phyloP scores from a whole-genome alignment of 2,329 filamentous ascomycete species.

The Diatrype stigma region DNA sequence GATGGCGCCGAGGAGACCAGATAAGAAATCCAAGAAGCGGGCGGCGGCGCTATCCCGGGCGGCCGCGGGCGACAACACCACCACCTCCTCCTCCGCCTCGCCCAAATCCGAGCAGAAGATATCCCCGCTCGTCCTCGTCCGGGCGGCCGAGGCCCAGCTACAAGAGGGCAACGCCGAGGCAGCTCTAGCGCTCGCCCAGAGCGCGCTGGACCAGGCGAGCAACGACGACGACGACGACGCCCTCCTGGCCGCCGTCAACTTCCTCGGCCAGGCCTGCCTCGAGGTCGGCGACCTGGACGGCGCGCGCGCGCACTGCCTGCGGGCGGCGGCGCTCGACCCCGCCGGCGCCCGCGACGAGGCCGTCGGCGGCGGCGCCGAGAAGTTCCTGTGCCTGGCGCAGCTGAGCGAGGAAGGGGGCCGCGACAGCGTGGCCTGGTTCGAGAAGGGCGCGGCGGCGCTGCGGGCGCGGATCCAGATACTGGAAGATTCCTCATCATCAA shows the following conservation, averaged over 20 bases:
- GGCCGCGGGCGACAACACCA: constrained; percentile 11
- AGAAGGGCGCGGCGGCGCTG: constrained; percentile 67
- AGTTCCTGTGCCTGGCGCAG: constrained; percentile 93
- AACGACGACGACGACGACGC: constrained; percentile 31
- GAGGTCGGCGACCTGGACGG: constrained; percentile 77
- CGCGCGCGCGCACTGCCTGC: constrained; percentile 67
- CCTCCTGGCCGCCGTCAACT: constrained; percentile 63
- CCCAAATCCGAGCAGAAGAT: constrained; percentile 3
- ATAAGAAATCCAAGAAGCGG: constrained; percentile 28
- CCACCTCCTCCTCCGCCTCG: constrained; percentile 11
- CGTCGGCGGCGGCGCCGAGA: constrained; percentile 80
- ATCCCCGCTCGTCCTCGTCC: constrained; percentile 27
- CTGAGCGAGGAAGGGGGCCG: constrained; percentile 68
- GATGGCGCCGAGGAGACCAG: constrained; percentile 30
- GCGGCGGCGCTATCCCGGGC: constrained; percentile 19
- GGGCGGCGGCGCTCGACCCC: constrained; percentile 71
- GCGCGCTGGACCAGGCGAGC: constrained; percentile 22
- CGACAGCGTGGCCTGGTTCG: constrained; percentile 64
- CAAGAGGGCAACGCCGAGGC: constrained; percentile 27
- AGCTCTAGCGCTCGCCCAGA: constrained; percentile 23
- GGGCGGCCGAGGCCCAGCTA: constrained; percentile 28
- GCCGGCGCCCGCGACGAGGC: constrained; percentile 67
- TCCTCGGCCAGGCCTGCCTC: constrained; percentile 77
- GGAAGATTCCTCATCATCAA: constrained; percentile 36
- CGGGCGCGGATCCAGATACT: constrained; percentile 65